Percentiles rank a stretch among this genome's conserved stretches.
phyloP scores from a whole-genome alignment of 2,329 filamentous ascomycete species.

The Sordariomycetes sp. region DNA sequence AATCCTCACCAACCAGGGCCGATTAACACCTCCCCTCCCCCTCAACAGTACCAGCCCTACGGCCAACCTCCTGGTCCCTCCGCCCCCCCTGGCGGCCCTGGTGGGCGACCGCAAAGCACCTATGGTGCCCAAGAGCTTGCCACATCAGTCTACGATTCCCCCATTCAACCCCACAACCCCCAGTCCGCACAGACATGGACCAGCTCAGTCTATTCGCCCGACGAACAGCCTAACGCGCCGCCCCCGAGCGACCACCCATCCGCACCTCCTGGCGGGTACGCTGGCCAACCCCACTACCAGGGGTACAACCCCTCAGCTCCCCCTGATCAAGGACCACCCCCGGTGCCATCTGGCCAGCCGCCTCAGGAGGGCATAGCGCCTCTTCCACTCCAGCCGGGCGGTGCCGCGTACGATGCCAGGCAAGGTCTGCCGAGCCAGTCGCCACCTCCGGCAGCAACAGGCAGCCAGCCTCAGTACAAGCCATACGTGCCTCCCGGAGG shows the following conservation, averaged over 20 bases:
- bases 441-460: not conserved
- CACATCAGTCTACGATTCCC: slow-evolving; percentile 69
- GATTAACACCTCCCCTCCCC: slow-evolving; percentile 42
- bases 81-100: slow-evolving; percentile 7
- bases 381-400: slow-evolving; percentile 34
- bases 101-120: slow-evolving; percentile 53
- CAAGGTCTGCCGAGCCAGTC: slow-evolving; percentile 42
- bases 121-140: slow-evolving; percentile 71
- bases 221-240: slow-evolving; percentile 27
- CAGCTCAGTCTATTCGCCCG: slow-evolving; percentile 37
- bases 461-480: slow-evolving; percentile 39
- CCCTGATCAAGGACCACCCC: slow-evolving; percentile 24
- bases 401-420: slow-evolving; percentile 37
- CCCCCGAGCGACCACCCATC: slow-evolving; percentile 16
- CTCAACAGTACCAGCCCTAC: slow-evolving; percentile 34
- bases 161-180: slow-evolving; percentile 46
- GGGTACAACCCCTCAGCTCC: slow-evolving; percentile 25
- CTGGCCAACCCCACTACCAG: slow-evolving; percentile 29
- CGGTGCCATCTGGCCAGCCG: slow-evolving; percentile 26
- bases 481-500: slow-evolving; percentile 44
- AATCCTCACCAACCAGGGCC: slow-evolving; percentile 40
- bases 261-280: slow-evolving; percentile 9
- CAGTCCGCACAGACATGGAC: slow-evolving; percentile 32
- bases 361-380: slow-evolving; percentile 24
- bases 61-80: slow-evolving; percentile 19